These are phyloP conservation scores for Cairneyella variabilis DNA, from an alignment of 495 filamentous ascomycete genomes.

Conservation along the genomic window DNA sequence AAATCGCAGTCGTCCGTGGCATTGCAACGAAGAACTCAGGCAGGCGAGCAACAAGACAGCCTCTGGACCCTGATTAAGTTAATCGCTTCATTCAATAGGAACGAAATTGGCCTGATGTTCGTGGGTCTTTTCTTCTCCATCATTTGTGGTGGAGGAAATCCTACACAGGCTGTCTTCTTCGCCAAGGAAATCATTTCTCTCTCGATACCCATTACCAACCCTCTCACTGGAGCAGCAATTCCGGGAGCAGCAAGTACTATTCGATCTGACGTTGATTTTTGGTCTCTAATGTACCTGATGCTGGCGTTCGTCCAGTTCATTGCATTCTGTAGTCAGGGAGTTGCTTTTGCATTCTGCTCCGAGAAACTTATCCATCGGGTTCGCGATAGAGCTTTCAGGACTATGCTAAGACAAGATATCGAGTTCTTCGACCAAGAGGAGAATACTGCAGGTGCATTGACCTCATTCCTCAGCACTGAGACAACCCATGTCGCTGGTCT, in stretches of 20 bases:
- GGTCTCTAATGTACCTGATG: conserved; percentile 92
- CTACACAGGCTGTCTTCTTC: conserved; percentile 85
- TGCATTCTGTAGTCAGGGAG: conserved; percentile 62
- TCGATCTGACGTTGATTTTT: conserved; percentile 63
- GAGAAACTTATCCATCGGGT: conserved; percentile 79
- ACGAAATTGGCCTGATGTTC: conserved; percentile 70
- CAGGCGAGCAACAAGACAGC: conserved; percentile 52
- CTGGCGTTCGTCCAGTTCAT: conserved; percentile 77
- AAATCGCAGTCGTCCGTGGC: conserved; percentile 69
- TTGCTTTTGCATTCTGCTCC: conserved; percentile 79
- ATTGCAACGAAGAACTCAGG: conserved; percentile 47
- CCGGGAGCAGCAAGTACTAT: conserved; percentile 20
- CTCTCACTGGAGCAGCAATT: conserved; percentile 30
- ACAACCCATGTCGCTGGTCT: conserved; percentile 82
- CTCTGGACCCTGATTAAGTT: conserved; percentile 84
- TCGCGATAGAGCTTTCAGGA: conserved; percentile 73
- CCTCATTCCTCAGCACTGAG: conserved; percentile 80
- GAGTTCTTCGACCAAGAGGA: conserved; percentile 82
- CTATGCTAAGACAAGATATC: conserved; percentile 91
- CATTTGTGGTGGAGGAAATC: conserved; percentile 81
- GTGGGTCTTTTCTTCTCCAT: conserved; percentile 72
- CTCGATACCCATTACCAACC: conserved; percentile 35
- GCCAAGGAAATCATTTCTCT: conserved; percentile 78
- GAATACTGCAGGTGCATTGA: conserved; percentile 80
- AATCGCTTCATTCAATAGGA: conserved; percentile 75